A percentile compares a stretch with the other conserved stretches of the same genome.
Evolutionary conservation across 176 grass and related monocot genomes (phyloP).

Genomic region (Oropetium thomaeum): DNA sequence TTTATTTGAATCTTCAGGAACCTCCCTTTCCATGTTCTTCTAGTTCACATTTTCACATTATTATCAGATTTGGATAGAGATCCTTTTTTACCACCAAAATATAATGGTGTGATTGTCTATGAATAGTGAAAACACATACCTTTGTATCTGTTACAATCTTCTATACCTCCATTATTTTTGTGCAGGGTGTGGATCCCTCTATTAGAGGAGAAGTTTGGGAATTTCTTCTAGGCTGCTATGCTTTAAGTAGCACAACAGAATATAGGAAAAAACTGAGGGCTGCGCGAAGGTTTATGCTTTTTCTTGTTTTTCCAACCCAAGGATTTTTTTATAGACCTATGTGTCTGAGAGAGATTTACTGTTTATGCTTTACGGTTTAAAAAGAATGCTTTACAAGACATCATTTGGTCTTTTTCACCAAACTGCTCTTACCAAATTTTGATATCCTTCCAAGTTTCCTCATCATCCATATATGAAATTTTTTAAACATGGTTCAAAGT

Average conservation of each 20-base stretch:
- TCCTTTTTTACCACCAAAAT: slow-evolving; percentile 2
- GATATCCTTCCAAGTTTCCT: not conserved
- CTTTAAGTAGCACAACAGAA: slow-evolving; percentile 73
- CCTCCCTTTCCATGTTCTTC: not conserved
- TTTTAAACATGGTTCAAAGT: not conserved
- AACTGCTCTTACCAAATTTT: not conserved
- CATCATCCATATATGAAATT: not conserved
- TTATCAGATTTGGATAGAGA: not conserved
- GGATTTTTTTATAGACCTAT: not conserved
- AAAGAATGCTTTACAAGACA: slow-evolving; percentile 7
- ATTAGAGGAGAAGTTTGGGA: slow-evolving; percentile 95
- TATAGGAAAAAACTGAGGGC: slow-evolving; percentile 69
- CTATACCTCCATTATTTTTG: slow-evolving; percentile 20
- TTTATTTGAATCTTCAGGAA: slow-evolving; percentile 1
- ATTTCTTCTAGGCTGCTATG: slow-evolving; percentile 98
- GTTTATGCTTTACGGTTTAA: slow-evolving; percentile 4
- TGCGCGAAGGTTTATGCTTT: slow-evolving; percentile 64
- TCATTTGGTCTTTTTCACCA: not conserved
- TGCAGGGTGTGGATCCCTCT: slow-evolving; percentile 88
- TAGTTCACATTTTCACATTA: not conserved
- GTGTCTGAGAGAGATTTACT: not conserved
- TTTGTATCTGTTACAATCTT: slow-evolving; percentile 11
- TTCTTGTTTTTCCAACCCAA: not conserved
- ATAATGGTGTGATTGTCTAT: not conserved
- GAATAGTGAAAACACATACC: not conserved